Evolutionary conservation across 495 filamentous ascomycete genomes (phyloP), one percentile per base, ranked within the genome.

Genomic region (Neurospora pannonica): DNA sequence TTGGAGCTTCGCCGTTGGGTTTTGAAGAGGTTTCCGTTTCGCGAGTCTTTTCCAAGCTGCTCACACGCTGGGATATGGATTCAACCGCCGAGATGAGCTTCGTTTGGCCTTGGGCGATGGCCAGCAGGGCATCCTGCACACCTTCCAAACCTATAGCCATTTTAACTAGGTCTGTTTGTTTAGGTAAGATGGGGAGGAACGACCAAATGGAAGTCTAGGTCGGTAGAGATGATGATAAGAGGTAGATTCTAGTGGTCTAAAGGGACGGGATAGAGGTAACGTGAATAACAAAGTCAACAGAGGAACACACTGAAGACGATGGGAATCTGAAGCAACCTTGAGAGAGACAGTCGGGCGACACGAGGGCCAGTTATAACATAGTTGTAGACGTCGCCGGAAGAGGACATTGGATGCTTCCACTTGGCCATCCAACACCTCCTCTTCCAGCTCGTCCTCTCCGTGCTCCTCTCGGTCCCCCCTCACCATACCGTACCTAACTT

Each of bases 41-140:
- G 67, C 71, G 31, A 11, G 39, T 34, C 70, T 24, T 79, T 71
- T 81, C 81, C 43, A 82, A 70, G 39, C 78, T 71, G 38, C 69
- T 71, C 38, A 82, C 77, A 71, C 90, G 89, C 40, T 88, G 88
- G 70, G 91, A 89, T 74, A 94, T 88, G 15, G 85, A 84, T 78
- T 93, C 89, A 71, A 94, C 85, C 36, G 86, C 86, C 37, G 89
- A 84, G 43, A 90, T 83, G 70, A 94, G 85, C 70, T 87, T 85
- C 38, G 81, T 78, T 76, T 93, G 90, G 75, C 86, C 87, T 75
- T 86, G 79, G 70, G 88, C 84, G 19, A 93, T 84, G 36, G 80
- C 79, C 74, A 84, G 86, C 69, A 92, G 75, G 34, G 82, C 83
- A 19, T 82, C 76, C 54, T 89, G 83, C 71, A 92, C 85, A 75